Evolutionary conservation across 176 grass and related monocot genomes (phyloP).

Genomic region (Echinochloa phyllopogon): DNA sequence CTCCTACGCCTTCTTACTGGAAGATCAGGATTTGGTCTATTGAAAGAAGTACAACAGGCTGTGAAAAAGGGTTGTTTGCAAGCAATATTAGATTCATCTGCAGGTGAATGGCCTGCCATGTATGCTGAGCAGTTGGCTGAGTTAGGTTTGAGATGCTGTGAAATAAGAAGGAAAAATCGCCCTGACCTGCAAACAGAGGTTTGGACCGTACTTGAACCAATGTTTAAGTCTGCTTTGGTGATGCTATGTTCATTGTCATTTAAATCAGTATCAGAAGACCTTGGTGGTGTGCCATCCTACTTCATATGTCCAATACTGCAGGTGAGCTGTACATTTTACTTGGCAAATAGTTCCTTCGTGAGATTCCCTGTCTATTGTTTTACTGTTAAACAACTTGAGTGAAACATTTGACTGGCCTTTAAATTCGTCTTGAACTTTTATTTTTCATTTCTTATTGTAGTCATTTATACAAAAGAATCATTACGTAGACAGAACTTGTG

Average conservation of each 20-base stretch:
- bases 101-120: conserved; percentile 59
- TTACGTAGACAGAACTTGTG: background rate
- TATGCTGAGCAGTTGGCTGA: conserved; percentile 63
- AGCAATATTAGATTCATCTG: conserved; percentile 71
- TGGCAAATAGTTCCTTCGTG: background rate
- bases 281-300: conserved; percentile 61
- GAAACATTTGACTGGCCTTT: background rate
- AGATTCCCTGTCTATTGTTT: background rate
- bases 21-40: conserved; percentile 60
- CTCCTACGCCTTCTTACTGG: conserved; percentile 75
- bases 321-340: conserved; percentile 39
- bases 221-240: conserved; percentile 44
- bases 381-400: background rate
- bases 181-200: conserved; percentile 61
- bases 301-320: conserved; percentile 72
- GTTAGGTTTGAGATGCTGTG: conserved; percentile 63
- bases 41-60: conserved; percentile 66
- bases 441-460: conserved; percentile 8
- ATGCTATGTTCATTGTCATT: conserved; percentile 52
- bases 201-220: conserved; percentile 64
- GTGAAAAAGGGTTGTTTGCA: conserved; percentile 57
- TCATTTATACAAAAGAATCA: conserved; percentile 10
- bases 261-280: conserved; percentile 57
- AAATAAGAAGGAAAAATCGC: conserved; percentile 67
- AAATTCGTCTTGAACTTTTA: background rate